A percentile compares a stretch with the other conserved stretches of the same genome.
Evolutionary conservation across 768 basidiomycete genomes (phyloP).

Genomic region (Bullera alba): DNA sequence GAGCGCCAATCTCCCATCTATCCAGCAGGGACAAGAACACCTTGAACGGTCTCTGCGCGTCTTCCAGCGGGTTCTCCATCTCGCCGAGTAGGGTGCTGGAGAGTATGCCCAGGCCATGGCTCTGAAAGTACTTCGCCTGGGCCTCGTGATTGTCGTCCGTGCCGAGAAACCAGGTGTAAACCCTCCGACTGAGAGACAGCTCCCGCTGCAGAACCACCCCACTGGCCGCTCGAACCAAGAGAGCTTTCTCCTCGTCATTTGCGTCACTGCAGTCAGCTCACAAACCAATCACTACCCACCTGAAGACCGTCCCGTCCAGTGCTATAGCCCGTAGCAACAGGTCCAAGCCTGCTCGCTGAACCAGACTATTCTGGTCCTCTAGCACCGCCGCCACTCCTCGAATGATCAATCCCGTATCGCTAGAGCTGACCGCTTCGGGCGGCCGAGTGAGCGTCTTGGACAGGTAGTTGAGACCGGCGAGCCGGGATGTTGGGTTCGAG

Average conservation of each 20-base stretch:
- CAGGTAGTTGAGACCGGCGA: conserved; percentile 80
- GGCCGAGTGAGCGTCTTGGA: conserved; percentile 62
- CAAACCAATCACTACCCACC: conserved; percentile 5
- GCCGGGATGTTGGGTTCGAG: conserved; percentile 75
- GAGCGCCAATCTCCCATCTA: conserved; percentile 90
- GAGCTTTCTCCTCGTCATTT: conserved; percentile 63
- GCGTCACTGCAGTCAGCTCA: conserved; percentile 40
- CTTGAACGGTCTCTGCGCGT: conserved; percentile 81
- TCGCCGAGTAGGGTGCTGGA: conserved; percentile 61
- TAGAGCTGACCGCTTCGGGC: conserved; percentile 48
- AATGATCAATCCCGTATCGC: conserved; percentile 79
- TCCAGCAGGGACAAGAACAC: conserved; percentile 91
- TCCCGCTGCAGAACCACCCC: conserved; percentile 88
- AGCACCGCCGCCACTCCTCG: conserved; percentile 82
- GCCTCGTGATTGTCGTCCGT: conserved; percentile 67
- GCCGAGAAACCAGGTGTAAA: conserved; percentile 90
- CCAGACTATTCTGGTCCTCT: conserved; percentile 89
- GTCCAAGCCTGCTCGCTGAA: conserved; percentile 77
- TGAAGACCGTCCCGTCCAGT: conserved; percentile 14
- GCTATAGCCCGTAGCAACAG: conserved; percentile 51
- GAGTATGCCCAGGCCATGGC: conserved; percentile 67
- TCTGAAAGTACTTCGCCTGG: conserved; percentile 64
- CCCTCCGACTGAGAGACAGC: conserved; percentile 79
- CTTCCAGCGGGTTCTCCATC: conserved; percentile 59
- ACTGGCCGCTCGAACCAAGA: conserved; percentile 78